Base-by-base conservation (phyloP, 352 stramenopile genomes). In the Phytophthora capsici region DNA sequence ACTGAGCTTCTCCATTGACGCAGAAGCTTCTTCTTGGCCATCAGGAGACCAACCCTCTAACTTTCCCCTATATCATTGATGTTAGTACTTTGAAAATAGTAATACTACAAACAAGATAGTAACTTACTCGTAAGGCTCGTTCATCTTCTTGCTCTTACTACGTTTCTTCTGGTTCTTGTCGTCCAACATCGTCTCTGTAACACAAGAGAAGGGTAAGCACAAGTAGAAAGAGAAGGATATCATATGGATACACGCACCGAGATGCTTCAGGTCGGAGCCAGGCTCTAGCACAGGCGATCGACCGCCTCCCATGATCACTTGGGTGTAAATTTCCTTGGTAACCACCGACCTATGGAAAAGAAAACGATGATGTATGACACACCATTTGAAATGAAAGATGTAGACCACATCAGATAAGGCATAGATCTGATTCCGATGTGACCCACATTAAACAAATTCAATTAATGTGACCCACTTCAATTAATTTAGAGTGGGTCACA, bases 21-120 rank as follows among this genome's bases (percentile, higher is more conserved):
- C 40, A 32, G 59, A 16, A 12, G 66, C 41, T 4, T 66, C 25
- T n/a, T 57, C 45, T 16, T 45, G 46, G 10, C 55, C 64, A n/a
- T 78, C 84, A 32, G 82, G 80, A 44, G 82, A 91, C 82, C 82
- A 91, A 45, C 82, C 82, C 37, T 88, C 78, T 6, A 91, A 51
- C 53, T 78, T 73, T 28, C 82, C 84, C 60, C 77, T 87, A 37
- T 45, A 63, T 7, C 48, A 13, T 36, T 59, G 47, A n/a, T 49
- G 54, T 34, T 26, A 44, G 6, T 44, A 60, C 44, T 36, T 19
- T 4, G 9, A 14, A 19, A 38, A 38, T 48, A 28, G 4, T 48
- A 48, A 25, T 47, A 14, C 38, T 22, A 20, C 60, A 17, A 34
- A 16, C 17, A 44, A 7, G 17, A 12, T 36, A 37, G 23, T 47